Percentiles rank a stretch among this genome's conserved stretches.
Evolutionary conservation across 23 red algal species (phyloP).

Genomic region (Gracilaria vermiculophylla): DNA sequence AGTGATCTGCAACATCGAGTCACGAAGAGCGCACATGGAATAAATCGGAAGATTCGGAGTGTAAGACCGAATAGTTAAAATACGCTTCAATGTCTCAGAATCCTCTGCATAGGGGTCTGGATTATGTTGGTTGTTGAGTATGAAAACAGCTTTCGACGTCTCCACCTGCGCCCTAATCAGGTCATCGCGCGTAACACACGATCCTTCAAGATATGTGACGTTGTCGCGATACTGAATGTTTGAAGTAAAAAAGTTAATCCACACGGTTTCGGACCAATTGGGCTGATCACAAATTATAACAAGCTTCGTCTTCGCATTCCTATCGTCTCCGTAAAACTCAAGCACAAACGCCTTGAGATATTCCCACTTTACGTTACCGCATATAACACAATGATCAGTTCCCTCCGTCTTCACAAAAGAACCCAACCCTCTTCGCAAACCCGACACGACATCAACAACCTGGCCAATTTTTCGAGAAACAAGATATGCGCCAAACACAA

Average conservation of each 20-base stretch:
- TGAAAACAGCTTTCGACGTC: constrained; percentile 64
- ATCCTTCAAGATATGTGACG: constrained; percentile 69
- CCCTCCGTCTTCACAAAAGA: constrained; percentile 66
- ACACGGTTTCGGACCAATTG: constrained; percentile 61
- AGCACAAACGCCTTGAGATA: constrained; percentile 66
- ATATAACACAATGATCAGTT: constrained; percentile 64
- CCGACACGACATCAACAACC: constrained; percentile 65
- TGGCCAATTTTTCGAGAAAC: constrained; percentile 55
- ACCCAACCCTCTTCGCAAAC: constrained; percentile 50
- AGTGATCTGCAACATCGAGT: constrained; percentile 79
- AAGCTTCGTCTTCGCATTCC: constrained; percentile 46
- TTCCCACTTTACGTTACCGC: constrained; percentile 82
- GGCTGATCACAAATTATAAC: constrained; percentile 72
- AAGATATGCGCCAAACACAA: constrained; percentile 77
- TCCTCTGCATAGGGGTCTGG: constrained; percentile 73
- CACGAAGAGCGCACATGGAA: constrained; percentile 66
- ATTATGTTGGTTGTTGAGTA: constrained; percentile 77
- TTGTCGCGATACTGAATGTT: constrained; percentile 56
- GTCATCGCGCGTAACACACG: constrained; percentile 54
- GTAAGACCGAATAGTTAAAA: constrained; percentile 71
- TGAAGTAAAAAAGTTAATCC: constrained; percentile 65
- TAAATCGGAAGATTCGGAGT: constrained; percentile 69
- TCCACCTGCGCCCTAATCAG: constrained; percentile 70
- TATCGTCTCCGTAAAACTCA: constrained; percentile 63
- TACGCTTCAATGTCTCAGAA: constrained; percentile 68